Evolutionary conservation across 1,284 basidiomycete species (phyloP).

Genomic region (Phellinidium pouzarii): DNA sequence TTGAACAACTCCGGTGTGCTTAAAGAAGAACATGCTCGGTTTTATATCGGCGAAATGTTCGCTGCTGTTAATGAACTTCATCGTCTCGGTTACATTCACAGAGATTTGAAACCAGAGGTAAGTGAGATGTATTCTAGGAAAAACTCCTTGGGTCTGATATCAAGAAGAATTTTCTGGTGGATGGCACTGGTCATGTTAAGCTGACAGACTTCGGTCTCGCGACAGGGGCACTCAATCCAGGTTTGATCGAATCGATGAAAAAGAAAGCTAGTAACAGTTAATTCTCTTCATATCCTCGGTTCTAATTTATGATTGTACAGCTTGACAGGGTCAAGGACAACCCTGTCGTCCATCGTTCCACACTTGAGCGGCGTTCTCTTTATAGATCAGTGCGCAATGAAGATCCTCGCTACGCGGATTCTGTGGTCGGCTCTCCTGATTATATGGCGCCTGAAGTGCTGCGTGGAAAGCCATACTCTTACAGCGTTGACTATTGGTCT

Average conservation of each 20-base stretch:
- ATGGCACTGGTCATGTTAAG: slow-evolving; percentile 94
- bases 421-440: slow-evolving; percentile 96
- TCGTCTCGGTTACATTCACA: slow-evolving; percentile 94
- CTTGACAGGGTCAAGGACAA: slow-evolving; percentile 97
- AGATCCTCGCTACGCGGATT: slow-evolving; percentile 93
- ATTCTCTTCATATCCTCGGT: not conserved
- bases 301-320: slow-evolving; percentile 32
- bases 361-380: slow-evolving; percentile 90
- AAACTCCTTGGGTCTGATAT: slow-evolving; percentile 1
- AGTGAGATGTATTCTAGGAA: slow-evolving; percentile 16
- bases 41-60: slow-evolving; percentile 97
- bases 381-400: slow-evolving; percentile 90
- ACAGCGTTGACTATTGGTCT: slow-evolving; percentile 97
- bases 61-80: slow-evolving; percentile 86
- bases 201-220: slow-evolving; percentile 98
- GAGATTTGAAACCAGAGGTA: slow-evolving; percentile 96
- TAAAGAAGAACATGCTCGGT: slow-evolving; percentile 91
- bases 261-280: slow-evolving; percentile 58
- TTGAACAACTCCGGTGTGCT: slow-evolving; percentile 95
- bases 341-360: slow-evolving; percentile 85
- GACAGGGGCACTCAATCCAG: slow-evolving; percentile 93
- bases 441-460: slow-evolving; percentile 96
- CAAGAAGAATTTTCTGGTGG: slow-evolving; percentile 93
- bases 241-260: slow-evolving; percentile 91
- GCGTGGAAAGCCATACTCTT: slow-evolving; percentile 90